These are phyloP conservation scores for Aphanoascus verrucosus DNA, from an alignment of 2,329 filamentous ascomycete species.

Conservation along the genomic window DNA sequence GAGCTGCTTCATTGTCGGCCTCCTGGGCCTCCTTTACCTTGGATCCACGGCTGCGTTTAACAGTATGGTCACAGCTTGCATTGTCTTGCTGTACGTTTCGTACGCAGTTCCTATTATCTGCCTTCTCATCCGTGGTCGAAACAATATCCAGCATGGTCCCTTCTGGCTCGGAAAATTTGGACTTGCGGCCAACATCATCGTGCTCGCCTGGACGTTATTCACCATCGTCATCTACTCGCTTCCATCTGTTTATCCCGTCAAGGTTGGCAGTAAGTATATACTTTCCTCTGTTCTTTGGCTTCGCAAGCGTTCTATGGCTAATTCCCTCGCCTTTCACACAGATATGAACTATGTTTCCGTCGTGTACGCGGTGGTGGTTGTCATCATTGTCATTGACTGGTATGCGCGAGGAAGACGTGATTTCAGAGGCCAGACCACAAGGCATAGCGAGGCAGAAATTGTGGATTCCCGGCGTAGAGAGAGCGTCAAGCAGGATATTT, in stretches of 20 bases:
- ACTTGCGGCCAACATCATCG: constrained; percentile 34
- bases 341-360: constrained; percentile 37
- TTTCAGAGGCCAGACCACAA: constrained; percentile 22
- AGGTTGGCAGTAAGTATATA: constrained; percentile 25
- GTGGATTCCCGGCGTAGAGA: constrained; percentile 1
- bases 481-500: constrained; percentile 7
- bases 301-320: neutral
- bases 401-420: constrained; percentile 23
- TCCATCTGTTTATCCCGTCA: constrained; percentile 28
- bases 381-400: constrained; percentile 30
- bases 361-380: constrained; percentile 28
- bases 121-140: constrained; percentile 37
- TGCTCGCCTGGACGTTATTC: constrained; percentile 40
- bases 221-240: constrained; percentile 40
- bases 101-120: constrained; percentile 40
- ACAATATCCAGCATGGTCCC: constrained; percentile 37
- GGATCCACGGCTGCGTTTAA: constrained; percentile 35
- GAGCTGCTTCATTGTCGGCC: constrained; percentile 36
- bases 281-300: neutral
- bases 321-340: constrained; percentile 10
- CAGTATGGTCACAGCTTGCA: constrained; percentile 37
- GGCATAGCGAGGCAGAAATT: constrained; percentile 19
- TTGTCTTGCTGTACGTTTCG: constrained; percentile 39
- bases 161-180: constrained; percentile 41
- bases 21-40: constrained; percentile 40